Base-by-base conservation (phyloP, 192 early-diverging fungal species). In the Rhizophagus clarus region DNA sequence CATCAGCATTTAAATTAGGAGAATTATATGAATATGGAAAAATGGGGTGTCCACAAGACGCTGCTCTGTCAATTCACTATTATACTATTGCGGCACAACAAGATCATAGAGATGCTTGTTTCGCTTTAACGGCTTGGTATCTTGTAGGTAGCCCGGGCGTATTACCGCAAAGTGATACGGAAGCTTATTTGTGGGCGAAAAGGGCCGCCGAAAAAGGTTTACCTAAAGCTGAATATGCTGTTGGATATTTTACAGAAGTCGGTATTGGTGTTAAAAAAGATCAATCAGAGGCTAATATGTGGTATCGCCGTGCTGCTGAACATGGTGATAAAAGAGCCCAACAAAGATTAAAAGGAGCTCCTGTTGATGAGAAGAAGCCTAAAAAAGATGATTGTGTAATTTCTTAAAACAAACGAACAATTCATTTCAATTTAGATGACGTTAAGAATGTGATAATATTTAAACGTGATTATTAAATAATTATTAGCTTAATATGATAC, bases 301-400 rank as follows among this genome's bases (percentile, higher is more conserved):
- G 91, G 91, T 92, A 92, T 77, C 88, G 90, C 77, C 87, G 88
- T 51, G 94, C 94, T 2, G 89, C 93, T 0, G 87, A 87, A 47
- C 87, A 89, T 68, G 90, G 90, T 34, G 90, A 92, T 76, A 87
- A 85, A 79, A 83, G 91, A 72, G 91, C 91, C 7, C 85, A 83
- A 37, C 84, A 89, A 61, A 81, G 88, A 60, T 74, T 90, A 32
- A 85, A 89, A 68, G 89, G 89, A 37, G 85, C 83, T n/a, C 83
- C 84, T 8, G 74, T 84, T 26, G 79, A 81, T 47, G 83, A 84
- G 29, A 85, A 85, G 66, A 81, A 86, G 66, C 88, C 86, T 77
- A 88, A 86, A 37, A 83, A 80, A 34, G 86, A 90, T 26, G 89
- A 90, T 70, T 86, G 85, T 32, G 75, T 78, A 34, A 82, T 86